phyloP scores from a whole-genome alignment of 352 stramenopile genomes.

The Plasmopara muralis region DNA sequence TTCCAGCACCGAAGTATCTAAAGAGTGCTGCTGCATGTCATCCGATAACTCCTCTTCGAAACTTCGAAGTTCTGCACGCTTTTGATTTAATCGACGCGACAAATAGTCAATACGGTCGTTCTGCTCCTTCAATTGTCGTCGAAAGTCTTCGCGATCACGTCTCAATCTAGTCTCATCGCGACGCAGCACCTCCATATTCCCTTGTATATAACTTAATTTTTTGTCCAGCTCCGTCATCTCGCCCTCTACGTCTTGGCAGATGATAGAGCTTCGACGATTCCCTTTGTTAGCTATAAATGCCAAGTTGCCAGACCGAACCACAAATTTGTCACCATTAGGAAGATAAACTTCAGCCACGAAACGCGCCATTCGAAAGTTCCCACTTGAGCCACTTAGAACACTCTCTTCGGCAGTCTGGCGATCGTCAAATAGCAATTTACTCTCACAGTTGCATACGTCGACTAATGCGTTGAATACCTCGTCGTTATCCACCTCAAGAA shows the following conservation, averaged over 20 bases:
- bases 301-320: conserved; percentile 58
- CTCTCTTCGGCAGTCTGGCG: conserved; percentile 36
- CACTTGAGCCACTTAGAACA: conserved; percentile 39
- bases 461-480: conserved; percentile 73
- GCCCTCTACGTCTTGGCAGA: conserved; percentile 50
- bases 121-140: conserved; percentile 21
- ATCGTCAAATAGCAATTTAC: conserved; percentile 55
- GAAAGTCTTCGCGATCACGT: conserved; percentile 28
- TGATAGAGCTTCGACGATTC: conserved; percentile 41
- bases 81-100: conserved; percentile 38
- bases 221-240: conserved; percentile 48
- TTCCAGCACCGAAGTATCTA: conserved; percentile 63
- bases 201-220: conserved; percentile 29
- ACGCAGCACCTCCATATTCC: conserved; percentile 30
- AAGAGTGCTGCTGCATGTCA: conserved; percentile 40
- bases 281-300: conserved; percentile 71
- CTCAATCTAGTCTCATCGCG: conserved; percentile 36
- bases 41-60: conserved; percentile 55
- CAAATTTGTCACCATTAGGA: conserved; percentile 58
- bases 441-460: conserved; percentile 60
- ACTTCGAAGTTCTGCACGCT: conserved; percentile 34
- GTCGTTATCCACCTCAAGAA: conserved; percentile 52
- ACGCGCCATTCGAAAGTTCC: conserved; percentile 43
- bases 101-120: conserved; percentile 40
- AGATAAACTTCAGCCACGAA: conserved; percentile 60